Percentiles rank a stretch among this genome's conserved stretches.
Evolutionary conservation across 768 basidiomycete species (phyloP).

Genomic region (Hirschioporus abietinus): DNA sequence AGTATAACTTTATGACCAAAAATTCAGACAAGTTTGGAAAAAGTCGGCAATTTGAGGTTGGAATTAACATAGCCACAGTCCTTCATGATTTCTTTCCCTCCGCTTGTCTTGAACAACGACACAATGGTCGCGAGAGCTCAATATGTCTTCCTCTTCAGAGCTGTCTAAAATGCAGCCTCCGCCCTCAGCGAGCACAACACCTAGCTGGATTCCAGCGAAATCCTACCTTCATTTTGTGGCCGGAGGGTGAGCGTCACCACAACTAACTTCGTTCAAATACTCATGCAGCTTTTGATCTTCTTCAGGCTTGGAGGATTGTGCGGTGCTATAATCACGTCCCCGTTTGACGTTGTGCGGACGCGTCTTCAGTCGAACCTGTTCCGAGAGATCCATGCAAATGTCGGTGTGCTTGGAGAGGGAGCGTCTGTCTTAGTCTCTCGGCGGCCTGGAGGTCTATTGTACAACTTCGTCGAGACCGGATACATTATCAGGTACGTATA

Average conservation of each 20-base stretch:
- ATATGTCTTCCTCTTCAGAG: slow-evolving; percentile 3
- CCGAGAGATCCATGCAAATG: slow-evolving; percentile 34
- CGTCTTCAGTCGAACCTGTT: slow-evolving; percentile 91
- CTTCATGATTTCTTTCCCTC: no score
- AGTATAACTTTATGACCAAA: no score
- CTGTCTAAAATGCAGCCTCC: slow-evolving; percentile 19
- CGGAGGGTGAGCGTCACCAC: slow-evolving; percentile 74
- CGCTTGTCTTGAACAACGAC: neutral
- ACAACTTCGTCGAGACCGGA: slow-evolving; percentile 93
- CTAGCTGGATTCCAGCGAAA: slow-evolving; percentile 54
- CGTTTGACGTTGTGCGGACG: slow-evolving; percentile 98
- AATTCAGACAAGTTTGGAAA: no score
- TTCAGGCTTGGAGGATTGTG: slow-evolving; percentile 92
- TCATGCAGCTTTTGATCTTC: slow-evolving; percentile 11
- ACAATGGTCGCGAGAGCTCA: neutral
- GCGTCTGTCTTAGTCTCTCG: slow-evolving; percentile 17
- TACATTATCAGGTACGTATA: slow-evolving; percentile 74
- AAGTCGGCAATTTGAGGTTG: no score
- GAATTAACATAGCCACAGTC: no score
- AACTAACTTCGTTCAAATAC: neutral
- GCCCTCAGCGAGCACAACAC: slow-evolving; percentile 26
- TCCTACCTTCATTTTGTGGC: slow-evolving; percentile 84
- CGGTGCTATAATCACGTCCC: slow-evolving; percentile 93
- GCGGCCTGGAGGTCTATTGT: slow-evolving; percentile 57
- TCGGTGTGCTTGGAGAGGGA: slow-evolving; percentile 20